A percentile compares a stretch with the other conserved stretches of the same genome.
These are phyloP conservation scores for Avena atlantica DNA, from an alignment of 176 grass and related monocot genomes.

Conservation along the genomic window DNA sequence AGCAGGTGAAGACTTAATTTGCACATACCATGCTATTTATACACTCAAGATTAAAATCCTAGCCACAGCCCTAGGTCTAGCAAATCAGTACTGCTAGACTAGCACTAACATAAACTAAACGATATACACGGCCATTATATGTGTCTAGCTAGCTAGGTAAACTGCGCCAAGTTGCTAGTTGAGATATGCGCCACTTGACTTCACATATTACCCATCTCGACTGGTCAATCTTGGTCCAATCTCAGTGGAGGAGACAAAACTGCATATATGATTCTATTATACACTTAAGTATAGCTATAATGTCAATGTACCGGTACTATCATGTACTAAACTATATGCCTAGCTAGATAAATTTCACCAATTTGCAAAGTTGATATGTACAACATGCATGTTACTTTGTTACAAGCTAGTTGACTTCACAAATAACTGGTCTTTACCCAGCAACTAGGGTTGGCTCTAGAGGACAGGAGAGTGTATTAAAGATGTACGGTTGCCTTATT, in stretches of 20 bases:
- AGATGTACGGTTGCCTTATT: too few species aligned
- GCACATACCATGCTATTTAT: neutral
- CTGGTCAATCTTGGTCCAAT: too few species aligned
- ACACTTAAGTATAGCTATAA: neutral
- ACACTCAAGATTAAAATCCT: neutral
- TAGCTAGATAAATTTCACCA: too few species aligned
- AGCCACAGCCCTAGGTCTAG: too few species aligned
- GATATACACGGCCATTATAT: neutral
- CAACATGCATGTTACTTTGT: too few species aligned
- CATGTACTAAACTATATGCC: neutral
- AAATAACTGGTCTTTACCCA: too few species aligned
- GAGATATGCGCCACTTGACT: neutral
- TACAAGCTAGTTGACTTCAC: too few species aligned
- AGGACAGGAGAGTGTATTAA: too few species aligned
- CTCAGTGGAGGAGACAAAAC: too few species aligned
- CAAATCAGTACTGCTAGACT: neutral
- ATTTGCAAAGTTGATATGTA: too few species aligned
- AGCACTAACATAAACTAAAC: neutral
- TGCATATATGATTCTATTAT: too few species aligned
- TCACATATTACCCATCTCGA: neutral
- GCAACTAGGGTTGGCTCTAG: too few species aligned
- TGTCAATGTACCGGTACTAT: neutral
- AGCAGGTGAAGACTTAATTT: neutral
- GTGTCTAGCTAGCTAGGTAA: neutral
- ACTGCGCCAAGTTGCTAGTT: neutral